Evolutionary conservation across 257 asterid genomes (phyloP), one percentile per base, ranked within the genome.

Genomic region (Jasminum sambac): DNA sequence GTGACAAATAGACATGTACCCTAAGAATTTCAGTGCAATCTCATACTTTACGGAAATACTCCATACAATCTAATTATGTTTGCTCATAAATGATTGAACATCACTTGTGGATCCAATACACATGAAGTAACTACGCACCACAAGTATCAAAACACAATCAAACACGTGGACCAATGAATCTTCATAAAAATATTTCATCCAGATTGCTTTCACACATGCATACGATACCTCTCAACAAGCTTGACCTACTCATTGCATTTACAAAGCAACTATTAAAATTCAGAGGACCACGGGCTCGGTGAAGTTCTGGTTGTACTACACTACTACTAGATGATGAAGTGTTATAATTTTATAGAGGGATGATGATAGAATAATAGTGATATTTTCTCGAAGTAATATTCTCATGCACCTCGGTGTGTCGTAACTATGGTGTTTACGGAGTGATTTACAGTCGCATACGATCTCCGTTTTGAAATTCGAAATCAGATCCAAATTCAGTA

Each of bases 111-210:
- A 36, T 58, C 60, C 19, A 64, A 76, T 34, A 64, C 8, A 13
- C 9, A 59, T 52, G 63, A 12, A 50, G 37, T 8, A 34, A 72
- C 24, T 63, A 26, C 44, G 67, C 71, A 67, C 81, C 76, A 66
- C 46, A 58, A 46, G 6, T 61, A 52, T 9, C 17, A 66, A 23
- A 10, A 19, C 30, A 55, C 19, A 8, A 55, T 21, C 36, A 55
- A 1, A 40, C 50, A 41, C 67, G 26, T 64, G 82, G 82, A 78
- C 79, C 82, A 65, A 69, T 69, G 62, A 37, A 73, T 73, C 70
- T 58, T 64, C 37, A 37, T 60, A 41, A n/a, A 64, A 57, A 73
- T 64, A 78, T 73, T 64, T 69, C 63, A 63, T 68, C 8, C 65
- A 14, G 16, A 11, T 37, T 42, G 25, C n/a, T 16, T 17, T 48